Evolutionary conservation across 805 yeast genomes (phyloP).

Genomic region (Kuraishia borneana): DNA sequence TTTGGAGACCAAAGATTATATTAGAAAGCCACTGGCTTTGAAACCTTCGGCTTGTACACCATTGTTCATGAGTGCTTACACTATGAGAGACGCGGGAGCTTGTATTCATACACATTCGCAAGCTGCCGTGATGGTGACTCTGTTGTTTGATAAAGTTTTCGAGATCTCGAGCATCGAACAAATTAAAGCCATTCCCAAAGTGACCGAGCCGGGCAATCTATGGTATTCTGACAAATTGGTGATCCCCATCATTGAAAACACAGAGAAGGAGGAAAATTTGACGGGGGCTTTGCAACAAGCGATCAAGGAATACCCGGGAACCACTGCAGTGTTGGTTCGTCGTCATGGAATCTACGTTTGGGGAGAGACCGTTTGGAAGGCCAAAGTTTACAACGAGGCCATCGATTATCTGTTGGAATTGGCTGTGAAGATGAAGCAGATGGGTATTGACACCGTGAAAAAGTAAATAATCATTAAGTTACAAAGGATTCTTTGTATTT

Average conservation of each 20-base stretch:
- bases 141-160: slow-evolving; percentile 62
- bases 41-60: slow-evolving; percentile 96
- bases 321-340: slow-evolving; percentile 82
- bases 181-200: slow-evolving; percentile 80
- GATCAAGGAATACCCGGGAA: slow-evolving; percentile 56
- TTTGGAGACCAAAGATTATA: slow-evolving; percentile 34
- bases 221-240: slow-evolving; percentile 63
- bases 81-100: slow-evolving; percentile 69
- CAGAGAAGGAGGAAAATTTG: slow-evolving; percentile 80
- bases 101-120: slow-evolving; percentile 94
- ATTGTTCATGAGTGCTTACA: slow-evolving; percentile 63
- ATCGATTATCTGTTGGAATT: slow-evolving; percentile 80
- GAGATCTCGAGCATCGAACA: slow-evolving; percentile 77
- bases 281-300: slow-evolving; percentile 54
- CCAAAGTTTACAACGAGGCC: slow-evolving; percentile 88
- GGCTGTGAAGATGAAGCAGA: slow-evolving; percentile 70
- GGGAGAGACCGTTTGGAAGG: slow-evolving; percentile 90
- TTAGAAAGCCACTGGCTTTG: slow-evolving; percentile 50
- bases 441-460: slow-evolving; percentile 45
- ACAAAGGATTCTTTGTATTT: slow-evolving; percentile 18
- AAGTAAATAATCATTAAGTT: neutral
- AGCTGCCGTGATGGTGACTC: slow-evolving; percentile 71
- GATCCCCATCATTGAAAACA: slow-evolving; percentile 87
- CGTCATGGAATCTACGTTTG: slow-evolving; percentile 95
- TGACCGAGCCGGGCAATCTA: slow-evolving; percentile 56